Evolutionary conservation across 345 rosid genomes (phyloP).

Genomic region (Melastoma malabathricum): DNA sequence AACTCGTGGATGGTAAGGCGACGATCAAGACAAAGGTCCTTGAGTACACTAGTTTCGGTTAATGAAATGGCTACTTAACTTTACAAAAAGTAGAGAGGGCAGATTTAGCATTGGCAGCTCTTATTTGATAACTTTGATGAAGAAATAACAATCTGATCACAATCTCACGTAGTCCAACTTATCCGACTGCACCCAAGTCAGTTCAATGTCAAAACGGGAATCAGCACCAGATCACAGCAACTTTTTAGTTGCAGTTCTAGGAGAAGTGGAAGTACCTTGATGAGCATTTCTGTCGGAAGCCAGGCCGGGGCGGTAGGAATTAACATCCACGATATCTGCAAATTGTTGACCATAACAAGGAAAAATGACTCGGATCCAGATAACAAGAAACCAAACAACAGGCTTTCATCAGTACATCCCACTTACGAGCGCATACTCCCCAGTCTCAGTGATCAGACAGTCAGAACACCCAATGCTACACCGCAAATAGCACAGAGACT

Average conservation of each 20-base stretch:
- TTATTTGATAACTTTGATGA: not conserved
- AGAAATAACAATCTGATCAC: conserved; percentile 7
- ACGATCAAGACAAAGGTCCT: no score
- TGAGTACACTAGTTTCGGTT: no score
- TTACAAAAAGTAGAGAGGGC: no score
- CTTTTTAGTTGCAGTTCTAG: not conserved
- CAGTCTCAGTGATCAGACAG: conserved; percentile 36
- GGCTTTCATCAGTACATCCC: not conserved
- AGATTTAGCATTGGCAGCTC: no score
- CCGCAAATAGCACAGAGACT: not conserved
- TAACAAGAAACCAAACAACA: not conserved
- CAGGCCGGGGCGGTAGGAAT: conserved; percentile 92
- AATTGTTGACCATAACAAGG: not conserved
- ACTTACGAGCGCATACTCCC: conserved; percentile 91
- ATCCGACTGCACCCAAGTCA: conserved; percentile 47
- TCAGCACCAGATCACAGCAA: not conserved
- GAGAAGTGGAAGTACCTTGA: conserved; percentile 34
- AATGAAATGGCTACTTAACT: no score
- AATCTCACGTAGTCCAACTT: conserved; percentile 67
- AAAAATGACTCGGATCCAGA: not conserved
- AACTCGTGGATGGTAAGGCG: no score
- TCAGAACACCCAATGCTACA: not conserved
- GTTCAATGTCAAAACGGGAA: not conserved
- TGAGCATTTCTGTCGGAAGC: conserved; percentile 91
- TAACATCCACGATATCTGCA: conserved; percentile 82